Percentiles rank a stretch among this genome's conserved stretches.
These are phyloP conservation scores for Cyclotella distinguenda DNA, from an alignment of 108 stramenopile genomes.

Conservation along the genomic window DNA sequence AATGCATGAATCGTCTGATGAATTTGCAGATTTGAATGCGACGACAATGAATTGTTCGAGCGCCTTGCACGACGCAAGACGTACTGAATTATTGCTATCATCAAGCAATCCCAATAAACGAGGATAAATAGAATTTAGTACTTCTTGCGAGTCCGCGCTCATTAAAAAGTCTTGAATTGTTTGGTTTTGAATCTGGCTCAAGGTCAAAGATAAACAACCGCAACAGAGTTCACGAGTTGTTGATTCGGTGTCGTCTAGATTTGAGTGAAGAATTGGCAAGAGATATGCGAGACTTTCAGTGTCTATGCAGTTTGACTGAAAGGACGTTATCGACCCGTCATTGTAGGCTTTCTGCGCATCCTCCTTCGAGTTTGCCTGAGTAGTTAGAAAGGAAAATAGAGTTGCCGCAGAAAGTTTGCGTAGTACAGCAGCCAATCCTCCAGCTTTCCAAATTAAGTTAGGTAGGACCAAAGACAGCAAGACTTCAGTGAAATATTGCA, in stretches of 20 bases:
- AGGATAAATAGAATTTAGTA: conserved; percentile 25
- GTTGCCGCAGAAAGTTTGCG: conserved; percentile 36
- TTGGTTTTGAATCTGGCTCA: conserved; percentile 13
- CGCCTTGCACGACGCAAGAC: conserved; percentile 24
- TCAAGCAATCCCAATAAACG: conserved; percentile 33
- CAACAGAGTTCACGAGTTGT: conserved; percentile 37
- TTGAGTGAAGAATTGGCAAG: conserved; percentile 42
- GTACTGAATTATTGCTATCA: conserved; percentile 35
- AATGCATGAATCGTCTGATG: neutral
- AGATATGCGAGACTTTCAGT: conserved; percentile 17
- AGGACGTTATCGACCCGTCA: neutral
- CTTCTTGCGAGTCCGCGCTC: conserved; percentile 7
- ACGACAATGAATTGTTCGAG: conserved; percentile 12
- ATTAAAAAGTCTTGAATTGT: conserved; percentile 20
- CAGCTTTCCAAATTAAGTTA: conserved; percentile 41
- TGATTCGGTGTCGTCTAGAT: conserved; percentile 38
- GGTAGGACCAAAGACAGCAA: conserved; percentile 33
- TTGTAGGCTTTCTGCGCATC: neutral
- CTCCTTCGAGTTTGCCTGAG: neutral
- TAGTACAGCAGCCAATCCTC: conserved; percentile 34
- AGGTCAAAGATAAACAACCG: conserved; percentile 23
- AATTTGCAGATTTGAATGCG: neutral
- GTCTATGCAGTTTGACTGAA: conserved; percentile 2
- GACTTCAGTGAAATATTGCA: conserved; percentile 16
- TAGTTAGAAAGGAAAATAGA: conserved; percentile 32